Base-by-base conservation (phyloP, 169 alveolate species). In the Cryptosporidium ubiquitum region DNA sequence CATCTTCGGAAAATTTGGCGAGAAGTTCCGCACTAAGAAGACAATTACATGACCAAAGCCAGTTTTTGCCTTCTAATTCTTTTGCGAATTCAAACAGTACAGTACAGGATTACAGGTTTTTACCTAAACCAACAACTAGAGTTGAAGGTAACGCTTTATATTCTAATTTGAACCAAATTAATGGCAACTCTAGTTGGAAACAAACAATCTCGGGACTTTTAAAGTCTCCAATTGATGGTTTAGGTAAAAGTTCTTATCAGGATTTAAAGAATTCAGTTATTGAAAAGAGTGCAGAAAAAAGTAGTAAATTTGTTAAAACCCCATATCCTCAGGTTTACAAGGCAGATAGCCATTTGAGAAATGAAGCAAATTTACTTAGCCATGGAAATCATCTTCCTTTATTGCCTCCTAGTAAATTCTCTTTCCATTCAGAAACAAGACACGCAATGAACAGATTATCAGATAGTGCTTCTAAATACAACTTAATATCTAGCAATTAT, bases 21-120 rank as follows among this genome's bases (percentile, higher is more conserved):
- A 73, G 85, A 55, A 73, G 68, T 31, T 20, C 85, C 1, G 35
- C 52, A 55, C 31, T 29, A 29, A 18, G 69, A 58, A 42, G 40
- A 29, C 69, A 49, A 70, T 20, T 49, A 12, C 68, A 70, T 3
- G 84, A 42, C 33, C 84, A 69, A 40, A 44, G 39, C 61, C 57
- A 7, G n/a, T 40, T 42, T 40, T 31, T 64, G 47, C 49, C 49
- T 35, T 44, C 84, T 23, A 44, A 26, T 33, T 44, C 84, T 69
- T 29, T 26, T 6, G n/a, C 29, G n/a, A 69, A 40, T 69, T 42
- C 57, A 40, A 69, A 69, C 61, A 42, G 16, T 44, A 69, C 57
- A 23, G 61, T 69, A 40, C 84, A 69, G 23, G 84, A 69, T 69
- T 57, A 73, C 55, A 73, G 85, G 51, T 73, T 73, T 55, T 73